Percentiles rank a stretch among this genome's conserved stretches.
Conservation (phyloP, 2,329 filamentous ascomycete genomes). For the Hymenoscyphus fructigenus region DNA sequence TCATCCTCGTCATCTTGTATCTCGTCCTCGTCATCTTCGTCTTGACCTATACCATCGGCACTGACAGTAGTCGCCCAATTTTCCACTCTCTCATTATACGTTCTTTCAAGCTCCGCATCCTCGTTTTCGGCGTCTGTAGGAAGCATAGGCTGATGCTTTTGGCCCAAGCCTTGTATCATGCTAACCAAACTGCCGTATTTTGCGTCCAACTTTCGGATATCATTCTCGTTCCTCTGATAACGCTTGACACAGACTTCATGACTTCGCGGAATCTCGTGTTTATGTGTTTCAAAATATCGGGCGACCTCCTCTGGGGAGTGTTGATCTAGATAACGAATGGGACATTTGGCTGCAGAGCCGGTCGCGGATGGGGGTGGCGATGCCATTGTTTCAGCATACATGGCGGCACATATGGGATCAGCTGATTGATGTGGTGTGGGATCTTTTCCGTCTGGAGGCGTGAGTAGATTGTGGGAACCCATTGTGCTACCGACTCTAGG, state of each 20-base stretch:
- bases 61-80: slow-evolving; percentile 82
- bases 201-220: slow-evolving; percentile 84
- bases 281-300: slow-evolving; percentile 90
- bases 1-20: slow-evolving; percentile 49
- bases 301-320: slow-evolving; percentile 93
- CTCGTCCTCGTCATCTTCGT: slow-evolving; percentile 40
- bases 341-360: slow-evolving; percentile 67
- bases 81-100: slow-evolving; percentile 71
- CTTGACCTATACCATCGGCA: slow-evolving; percentile 47
- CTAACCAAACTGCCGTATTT: slow-evolving; percentile 85
- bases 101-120: slow-evolving; percentile 46
- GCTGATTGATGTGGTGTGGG: slow-evolving; percentile 48
- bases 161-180: slow-evolving; percentile 89
- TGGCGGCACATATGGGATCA: slow-evolving; percentile 64
- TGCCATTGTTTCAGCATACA: slow-evolving; percentile 56
- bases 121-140: slow-evolving; percentile 49
- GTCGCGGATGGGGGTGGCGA: slow-evolving; percentile 47
- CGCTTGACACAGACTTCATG: slow-evolving; percentile 89
- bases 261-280: slow-evolving; percentile 89
- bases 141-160: slow-evolving; percentile 85
- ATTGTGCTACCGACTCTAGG: slow-evolving; percentile 26
- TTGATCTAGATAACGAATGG: slow-evolving; percentile 88
- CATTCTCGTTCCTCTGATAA: slow-evolving; percentile 83
- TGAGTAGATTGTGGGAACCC: slow-evolving; percentile 29
- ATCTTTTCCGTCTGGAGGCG: slow-evolving; percentile 36